Conservation (phyloP, 23 red algal genomes). For the Gracilariopsis chorda region DNA sequence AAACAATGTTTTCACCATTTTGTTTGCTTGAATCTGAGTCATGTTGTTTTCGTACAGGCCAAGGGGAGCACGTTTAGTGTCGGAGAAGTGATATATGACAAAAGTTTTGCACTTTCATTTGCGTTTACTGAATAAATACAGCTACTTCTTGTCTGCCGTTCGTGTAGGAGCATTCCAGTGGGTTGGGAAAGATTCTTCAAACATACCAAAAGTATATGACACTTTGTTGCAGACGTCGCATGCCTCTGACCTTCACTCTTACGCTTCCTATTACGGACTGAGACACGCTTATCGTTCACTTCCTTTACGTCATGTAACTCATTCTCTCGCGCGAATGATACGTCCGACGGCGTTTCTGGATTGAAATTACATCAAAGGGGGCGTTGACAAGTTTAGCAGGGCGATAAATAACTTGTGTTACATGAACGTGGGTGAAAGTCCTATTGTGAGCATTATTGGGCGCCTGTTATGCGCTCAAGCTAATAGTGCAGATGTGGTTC, state of each 20-base stretch:
- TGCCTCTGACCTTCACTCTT: background rate
- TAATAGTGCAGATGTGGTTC: background rate
- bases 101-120: background rate
- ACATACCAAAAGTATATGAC: background rate
- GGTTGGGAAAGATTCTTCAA: background rate
- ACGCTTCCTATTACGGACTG: constrained; percentile 19
- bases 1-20: background rate
- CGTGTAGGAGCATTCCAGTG: background rate
- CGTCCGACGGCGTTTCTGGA: background rate
- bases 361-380: constrained; percentile 12
- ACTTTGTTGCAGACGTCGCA: background rate
- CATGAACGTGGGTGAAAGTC: background rate
- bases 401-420: background rate
- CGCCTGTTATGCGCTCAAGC: background rate
- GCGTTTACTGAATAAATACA: background rate
- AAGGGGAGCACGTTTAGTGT: background rate
- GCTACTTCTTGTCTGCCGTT: background rate
- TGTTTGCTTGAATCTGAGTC: background rate
- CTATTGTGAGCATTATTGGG: background rate
- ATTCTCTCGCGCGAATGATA: constrained; percentile 28
- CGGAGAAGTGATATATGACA: background rate
- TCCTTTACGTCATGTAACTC: background rate
- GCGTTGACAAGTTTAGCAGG: constrained; percentile 5
- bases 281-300: background rate
- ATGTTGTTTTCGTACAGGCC: background rate